phyloP scores from a whole-genome alignment of 129 eudicot species.

The Chrysanthemum makinoi region DNA sequence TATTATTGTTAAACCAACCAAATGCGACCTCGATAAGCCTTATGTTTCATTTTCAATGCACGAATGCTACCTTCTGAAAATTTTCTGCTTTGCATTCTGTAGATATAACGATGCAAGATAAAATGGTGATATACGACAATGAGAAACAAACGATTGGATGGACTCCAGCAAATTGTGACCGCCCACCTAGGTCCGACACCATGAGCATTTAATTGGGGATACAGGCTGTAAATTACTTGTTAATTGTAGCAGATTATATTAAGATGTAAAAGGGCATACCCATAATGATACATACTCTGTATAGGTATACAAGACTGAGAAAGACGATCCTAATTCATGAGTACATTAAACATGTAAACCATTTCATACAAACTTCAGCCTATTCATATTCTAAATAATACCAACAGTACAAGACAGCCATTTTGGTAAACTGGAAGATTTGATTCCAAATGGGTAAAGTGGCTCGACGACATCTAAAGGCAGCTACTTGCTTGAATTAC shows the following conservation, averaged over 20 bases:
- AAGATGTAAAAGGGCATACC: constrained; percentile 22
- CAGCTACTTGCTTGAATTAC: constrained; percentile 10
- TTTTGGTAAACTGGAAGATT: constrained; percentile 11
- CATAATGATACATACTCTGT: constrained; percentile 22
- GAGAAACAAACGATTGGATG: constrained; percentile 83
- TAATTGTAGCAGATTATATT: background rate
- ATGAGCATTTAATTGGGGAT: constrained; percentile 18
- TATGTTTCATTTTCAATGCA: background rate
- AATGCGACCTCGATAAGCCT: background rate
- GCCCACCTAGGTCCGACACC: constrained; percentile 40
- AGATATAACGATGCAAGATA: constrained; percentile 97
- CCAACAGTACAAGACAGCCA: constrained; percentile 14
- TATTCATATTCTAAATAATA: constrained; percentile 17
- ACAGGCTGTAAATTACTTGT: constrained; percentile 8
- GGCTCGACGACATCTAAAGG: background rate
- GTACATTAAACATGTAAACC: constrained; percentile 25
- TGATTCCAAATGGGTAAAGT: background rate
- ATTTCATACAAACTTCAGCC: constrained; percentile 23
- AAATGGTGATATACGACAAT: constrained; percentile 87
- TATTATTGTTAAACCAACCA: background rate
- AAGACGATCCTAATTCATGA: constrained; percentile 24
- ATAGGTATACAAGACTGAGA: constrained; percentile 18
- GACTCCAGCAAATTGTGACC: constrained; percentile 75
- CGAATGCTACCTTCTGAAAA: background rate
- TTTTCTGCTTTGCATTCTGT: constrained; percentile 18